phyloP scores from a whole-genome alignment of 202 grass and related monocot species.

The Eragrostis tef region DNA sequence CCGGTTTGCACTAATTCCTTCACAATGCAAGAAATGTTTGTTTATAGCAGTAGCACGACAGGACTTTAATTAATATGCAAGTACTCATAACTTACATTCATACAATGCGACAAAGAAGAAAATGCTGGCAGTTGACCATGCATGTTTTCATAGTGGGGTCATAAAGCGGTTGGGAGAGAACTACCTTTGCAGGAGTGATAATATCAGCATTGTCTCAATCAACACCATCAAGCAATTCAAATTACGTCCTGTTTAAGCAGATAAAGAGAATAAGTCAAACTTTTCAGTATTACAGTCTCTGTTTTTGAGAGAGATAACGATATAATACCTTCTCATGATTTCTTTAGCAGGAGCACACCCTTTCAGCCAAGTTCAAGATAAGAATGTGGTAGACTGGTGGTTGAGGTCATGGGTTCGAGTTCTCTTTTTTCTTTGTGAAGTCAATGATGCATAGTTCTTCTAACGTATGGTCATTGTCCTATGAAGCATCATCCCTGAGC shows the following conservation, averaged over 20 bases:
- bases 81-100: not conserved
- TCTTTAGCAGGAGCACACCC: not conserved
- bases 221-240: not conserved
- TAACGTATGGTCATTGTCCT: not conserved
- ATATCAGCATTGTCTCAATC: conserved; percentile 4
- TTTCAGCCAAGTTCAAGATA: not conserved
- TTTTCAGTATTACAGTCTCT: conserved; percentile 11
- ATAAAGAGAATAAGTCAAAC: conserved; percentile 1
- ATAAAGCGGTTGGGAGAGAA: conserved; percentile 1
- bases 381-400: not conserved
- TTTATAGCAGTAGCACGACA: not conserved
- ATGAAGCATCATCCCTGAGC: not conserved
- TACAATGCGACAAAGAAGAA: not conserved
- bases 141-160: not conserved
- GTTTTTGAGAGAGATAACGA: conserved; percentile 2
- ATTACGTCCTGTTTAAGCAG: not conserved
- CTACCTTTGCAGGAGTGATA: conserved; percentile 17
- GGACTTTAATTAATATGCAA: not conserved
- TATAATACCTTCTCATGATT: conserved; percentile 34
- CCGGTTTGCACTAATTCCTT: conserved; percentile 62
- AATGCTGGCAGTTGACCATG: conserved; percentile 1
- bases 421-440: not conserved
- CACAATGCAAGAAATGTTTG: conserved; percentile 27
- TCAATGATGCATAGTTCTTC: conserved; percentile 3
- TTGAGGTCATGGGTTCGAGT: conserved; percentile 15